Percentiles rank a stretch among this genome's conserved stretches.
Conservation (phyloP, 768 basidiomycete species). For the Lentinula aciculospora region DNA sequence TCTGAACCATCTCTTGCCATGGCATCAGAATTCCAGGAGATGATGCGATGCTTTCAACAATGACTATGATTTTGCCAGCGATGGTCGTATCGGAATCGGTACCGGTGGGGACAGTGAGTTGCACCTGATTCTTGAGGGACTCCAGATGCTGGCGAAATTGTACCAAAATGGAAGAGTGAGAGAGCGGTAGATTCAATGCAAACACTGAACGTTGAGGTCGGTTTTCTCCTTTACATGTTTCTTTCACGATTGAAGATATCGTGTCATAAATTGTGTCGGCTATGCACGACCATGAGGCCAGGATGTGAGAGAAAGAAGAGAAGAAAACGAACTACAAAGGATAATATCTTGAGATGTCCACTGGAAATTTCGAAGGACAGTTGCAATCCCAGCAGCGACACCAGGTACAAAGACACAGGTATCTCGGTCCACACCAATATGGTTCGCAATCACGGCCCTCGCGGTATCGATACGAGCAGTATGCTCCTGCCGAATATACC, state of each 20-base stretch:
- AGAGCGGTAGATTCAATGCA: neutral
- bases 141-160: neutral
- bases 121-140: neutral
- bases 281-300: neutral
- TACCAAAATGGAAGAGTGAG: neutral
- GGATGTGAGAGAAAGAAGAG: no score
- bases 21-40: slow-evolving; percentile 66
- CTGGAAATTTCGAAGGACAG: neutral
- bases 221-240: neutral
- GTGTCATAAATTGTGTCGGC: neutral
- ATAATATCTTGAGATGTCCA: neutral
- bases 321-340: neutral
- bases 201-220: neutral
- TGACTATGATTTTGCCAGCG: slow-evolving; percentile 44
- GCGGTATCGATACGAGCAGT: neutral
- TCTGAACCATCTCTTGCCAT: slow-evolving; percentile 66
- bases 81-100: neutral
- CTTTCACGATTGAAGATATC: neutral
- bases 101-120: neutral
- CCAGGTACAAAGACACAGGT: neutral
- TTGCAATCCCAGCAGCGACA: neutral
- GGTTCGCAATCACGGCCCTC: neutral
- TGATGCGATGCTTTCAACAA: slow-evolving; percentile 66
- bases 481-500: neutral
- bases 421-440: neutral